Conservation (phyloP, 768 basidiomycete genomes). For the Tricholoma flavovirens region DNA sequence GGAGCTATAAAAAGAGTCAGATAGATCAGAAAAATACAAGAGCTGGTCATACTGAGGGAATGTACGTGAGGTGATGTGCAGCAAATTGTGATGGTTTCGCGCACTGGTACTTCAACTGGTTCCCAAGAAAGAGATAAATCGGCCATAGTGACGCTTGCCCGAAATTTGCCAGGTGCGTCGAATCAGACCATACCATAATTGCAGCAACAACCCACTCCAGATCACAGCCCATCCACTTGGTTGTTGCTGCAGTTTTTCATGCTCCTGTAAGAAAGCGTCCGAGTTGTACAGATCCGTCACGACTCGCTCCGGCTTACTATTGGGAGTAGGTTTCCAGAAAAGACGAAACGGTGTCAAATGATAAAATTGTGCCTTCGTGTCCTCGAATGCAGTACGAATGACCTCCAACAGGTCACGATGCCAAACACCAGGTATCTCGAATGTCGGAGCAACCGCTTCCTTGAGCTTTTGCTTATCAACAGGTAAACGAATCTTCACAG, state of each 20-base stretch:
- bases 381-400: slow-evolving; percentile 11
- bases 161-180: too few relatives aligned
- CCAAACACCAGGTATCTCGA: slow-evolving; percentile 1
- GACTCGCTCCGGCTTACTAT: not conserved
- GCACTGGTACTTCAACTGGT: slow-evolving; percentile 28
- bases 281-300: not conserved
- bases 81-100: slow-evolving; percentile 14
- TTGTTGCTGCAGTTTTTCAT: slow-evolving; percentile 1
- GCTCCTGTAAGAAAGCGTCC: not conserved
- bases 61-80: slow-evolving; percentile 25
- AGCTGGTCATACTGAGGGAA: slow-evolving; percentile 18
- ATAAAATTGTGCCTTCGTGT: slow-evolving; percentile 6
- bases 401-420: slow-evolving; percentile 8
- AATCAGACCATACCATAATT: slow-evolving; percentile 15
- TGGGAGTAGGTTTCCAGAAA: slow-evolving; percentile 11
- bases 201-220: not conserved
- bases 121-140: slow-evolving; percentile 29
- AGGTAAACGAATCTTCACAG: not conserved
- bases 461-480: not conserved
- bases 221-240: not conserved
- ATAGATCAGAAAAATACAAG: not conserved
- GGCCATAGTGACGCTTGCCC: too few relatives aligned
- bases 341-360: slow-evolving; percentile 12
- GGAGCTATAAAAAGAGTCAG: slow-evolving; percentile 5
- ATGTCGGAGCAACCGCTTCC: not conserved